Conservation (phyloP, 2,329 filamentous ascomycete genomes). For the Microsporum canis region DNA sequence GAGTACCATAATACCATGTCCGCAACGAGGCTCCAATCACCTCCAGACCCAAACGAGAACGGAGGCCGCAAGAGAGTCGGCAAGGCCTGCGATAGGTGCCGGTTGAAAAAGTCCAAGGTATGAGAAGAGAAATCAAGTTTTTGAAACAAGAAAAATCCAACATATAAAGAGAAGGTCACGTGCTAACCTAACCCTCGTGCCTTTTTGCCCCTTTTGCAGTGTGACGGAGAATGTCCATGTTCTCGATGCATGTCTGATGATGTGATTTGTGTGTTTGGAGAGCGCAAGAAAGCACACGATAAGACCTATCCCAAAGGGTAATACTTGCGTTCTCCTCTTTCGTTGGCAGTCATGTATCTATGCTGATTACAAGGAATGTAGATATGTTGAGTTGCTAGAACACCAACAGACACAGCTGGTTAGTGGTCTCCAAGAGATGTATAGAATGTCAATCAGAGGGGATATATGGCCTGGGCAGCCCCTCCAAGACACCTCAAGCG, state of each 20-base stretch:
- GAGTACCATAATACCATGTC: no score
- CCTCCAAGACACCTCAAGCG: constrained; percentile 41
- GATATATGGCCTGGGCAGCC: constrained; percentile 46
- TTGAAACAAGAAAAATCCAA: not conserved
- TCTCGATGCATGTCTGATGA: constrained; percentile 53
- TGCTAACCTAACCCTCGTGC: constrained; percentile 4
- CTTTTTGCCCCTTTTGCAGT: constrained; percentile 28
- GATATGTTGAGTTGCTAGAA: constrained; percentile 56
- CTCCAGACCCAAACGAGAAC: not conserved
- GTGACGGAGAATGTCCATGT: constrained; percentile 52
- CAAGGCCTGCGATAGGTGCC: constrained; percentile 56
- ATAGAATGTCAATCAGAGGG: constrained; percentile 41
- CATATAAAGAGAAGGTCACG: not conserved
- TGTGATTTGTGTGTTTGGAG: constrained; percentile 53
- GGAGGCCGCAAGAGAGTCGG: constrained; percentile 47
- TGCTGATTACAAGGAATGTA: constrained; percentile 19
- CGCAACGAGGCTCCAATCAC: no score
- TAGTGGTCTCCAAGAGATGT: constrained; percentile 49
- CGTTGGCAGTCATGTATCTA: not conserved
- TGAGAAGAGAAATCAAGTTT: constrained; percentile 9
- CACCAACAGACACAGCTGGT: constrained; percentile 54
- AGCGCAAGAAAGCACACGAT: constrained; percentile 55
- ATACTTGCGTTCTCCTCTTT: not conserved
- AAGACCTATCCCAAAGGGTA: constrained; percentile 59
- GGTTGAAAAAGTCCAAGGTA: constrained; percentile 56